Evolutionary conservation across 176 grass and related monocot species (phyloP), one percentile per base, ranked within the genome.

Genomic region (Carex myosuroides): DNA sequence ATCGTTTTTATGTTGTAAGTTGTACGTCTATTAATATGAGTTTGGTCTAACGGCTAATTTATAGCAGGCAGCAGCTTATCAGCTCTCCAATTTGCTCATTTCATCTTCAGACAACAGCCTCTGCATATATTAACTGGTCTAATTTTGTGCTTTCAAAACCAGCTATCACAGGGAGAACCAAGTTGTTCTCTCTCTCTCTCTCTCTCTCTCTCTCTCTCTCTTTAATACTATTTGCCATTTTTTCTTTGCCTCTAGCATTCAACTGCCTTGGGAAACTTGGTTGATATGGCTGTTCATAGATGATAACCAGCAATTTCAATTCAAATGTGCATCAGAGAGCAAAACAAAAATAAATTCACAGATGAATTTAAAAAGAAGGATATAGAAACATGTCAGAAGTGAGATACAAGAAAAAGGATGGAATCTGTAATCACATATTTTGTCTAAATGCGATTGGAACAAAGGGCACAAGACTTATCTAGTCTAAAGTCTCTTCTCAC

Each of bases 321-420:
- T 6, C 9, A 73, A 73, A 48, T 44, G 7, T 73, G 42, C 42
- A 30, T 12, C 13, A 5, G 70, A 75, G 57, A 33, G 33, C 14
- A 42, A n/a, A 70, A 42, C 6, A 8, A 8, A 14, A 32, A 56
- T 3, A 57, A 78, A 56, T 33, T 56, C 21, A 30, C 13, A 56
- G 73, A 32, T 78, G 26, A 57, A 78, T 18, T 50, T 13, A 32
- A 78, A 67, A 78, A 17, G 10, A 73, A 50, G 11, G 13, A 33
- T 78, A 78, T 5, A 55, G 50, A 78, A 57, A 56, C 73, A 56
- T 74, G 71, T 53, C 70, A 75, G 71, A 75, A 54, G 71, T 53
- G 44, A 54, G 71, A 75, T 75, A 75, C 21, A 75, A 54, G 24
- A 57, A 78, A 78, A 76, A 78, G 14, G 73, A 78, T 56, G 73